Conservation (phyloP, 2,329 filamentous ascomycete genomes). For the Ascochyta clinopodiicola region DNA sequence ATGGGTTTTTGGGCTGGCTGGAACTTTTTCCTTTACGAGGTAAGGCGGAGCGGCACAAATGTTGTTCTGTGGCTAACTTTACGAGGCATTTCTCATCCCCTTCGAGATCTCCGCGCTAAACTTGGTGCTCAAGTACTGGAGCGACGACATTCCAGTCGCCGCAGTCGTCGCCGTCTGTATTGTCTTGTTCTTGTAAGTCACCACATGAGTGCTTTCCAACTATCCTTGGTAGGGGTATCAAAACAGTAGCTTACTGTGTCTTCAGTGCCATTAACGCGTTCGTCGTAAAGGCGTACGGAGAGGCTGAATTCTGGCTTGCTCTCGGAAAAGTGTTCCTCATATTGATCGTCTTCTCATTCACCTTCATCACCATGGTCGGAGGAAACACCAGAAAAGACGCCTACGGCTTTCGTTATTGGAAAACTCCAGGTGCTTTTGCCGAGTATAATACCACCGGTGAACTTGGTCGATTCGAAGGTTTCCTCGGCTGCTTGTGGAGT, state of each 20-base stretch:
- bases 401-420: constrained; percentile 53
- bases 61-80: constrained; percentile 29
- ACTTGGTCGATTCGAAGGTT: constrained; percentile 38
- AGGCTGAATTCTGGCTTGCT: constrained; percentile 49
- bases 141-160: constrained; percentile 49
- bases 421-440: constrained; percentile 40
- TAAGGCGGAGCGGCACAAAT: too few species aligned
- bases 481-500: constrained; percentile 37
- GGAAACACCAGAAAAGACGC: constrained; percentile 49
- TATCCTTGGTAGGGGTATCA: too few species aligned
- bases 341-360: constrained; percentile 50
- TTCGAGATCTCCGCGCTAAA: constrained; percentile 55
- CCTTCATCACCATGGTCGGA: constrained; percentile 51
- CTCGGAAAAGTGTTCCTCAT: constrained; percentile 52
- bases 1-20: constrained; percentile 62
- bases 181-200: constrained; percentile 39
- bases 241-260: too few species aligned
- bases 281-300: constrained; percentile 50
- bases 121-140: constrained; percentile 48
- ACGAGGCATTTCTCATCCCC: constrained; percentile 54
- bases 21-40: constrained; percentile 57
- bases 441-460: constrained; percentile 33
- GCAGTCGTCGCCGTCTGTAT: constrained; percentile 48
- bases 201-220: too few species aligned
- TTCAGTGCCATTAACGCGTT: constrained; percentile 42